A percentile compares a stretch with the other conserved stretches of the same genome.
phyloP scores from a whole-genome alignment of 148 eudicot species.

The Talinum fruticosum region DNA sequence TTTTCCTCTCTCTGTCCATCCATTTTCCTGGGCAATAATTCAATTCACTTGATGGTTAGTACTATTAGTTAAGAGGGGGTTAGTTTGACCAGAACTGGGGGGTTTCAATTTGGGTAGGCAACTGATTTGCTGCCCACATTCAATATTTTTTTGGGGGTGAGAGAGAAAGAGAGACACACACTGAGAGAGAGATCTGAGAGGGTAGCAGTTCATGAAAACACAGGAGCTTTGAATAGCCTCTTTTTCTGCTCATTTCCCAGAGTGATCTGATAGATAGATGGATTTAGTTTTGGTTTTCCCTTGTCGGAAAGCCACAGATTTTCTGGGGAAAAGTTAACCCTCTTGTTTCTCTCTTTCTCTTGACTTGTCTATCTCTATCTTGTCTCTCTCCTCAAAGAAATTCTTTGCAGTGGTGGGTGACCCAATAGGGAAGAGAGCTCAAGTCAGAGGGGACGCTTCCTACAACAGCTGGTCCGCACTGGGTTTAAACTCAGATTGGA shows the following conservation, averaged over 20 bases:
- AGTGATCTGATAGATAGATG: neutral
- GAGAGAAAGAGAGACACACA: neutral
- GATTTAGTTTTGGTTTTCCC: slow-evolving; percentile 1
- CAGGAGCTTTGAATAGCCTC: neutral
- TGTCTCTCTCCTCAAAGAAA: neutral
- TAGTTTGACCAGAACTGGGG: slow-evolving; percentile 27
- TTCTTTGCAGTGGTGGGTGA: slow-evolving; percentile 21
- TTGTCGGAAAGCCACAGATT: slow-evolving; percentile 26
- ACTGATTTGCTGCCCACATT: slow-evolving; percentile 25
- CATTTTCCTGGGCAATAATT: slow-evolving; percentile 7
- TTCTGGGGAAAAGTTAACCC: slow-evolving; percentile 11
- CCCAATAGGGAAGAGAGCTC: slow-evolving; percentile 21
- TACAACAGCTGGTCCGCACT: neutral
- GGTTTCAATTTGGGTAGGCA: slow-evolving; percentile 12
- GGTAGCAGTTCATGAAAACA: neutral
- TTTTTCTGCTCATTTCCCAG: neutral
- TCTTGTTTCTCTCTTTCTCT: neutral
- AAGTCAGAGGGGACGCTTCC: neutral
- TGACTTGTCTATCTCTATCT: neutral
- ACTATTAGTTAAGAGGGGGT: slow-evolving; percentile 5
- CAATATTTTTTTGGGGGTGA: neutral
- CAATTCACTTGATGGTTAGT: neutral
- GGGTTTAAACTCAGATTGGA: slow-evolving; percentile 1
- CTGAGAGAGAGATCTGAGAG: neutral
- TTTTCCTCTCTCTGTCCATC: neutral